Evolutionary conservation across 805 yeast genomes (phyloP), one percentile per base, ranked within the genome.

Genomic region (Nakazawaea ishiwadae): DNA sequence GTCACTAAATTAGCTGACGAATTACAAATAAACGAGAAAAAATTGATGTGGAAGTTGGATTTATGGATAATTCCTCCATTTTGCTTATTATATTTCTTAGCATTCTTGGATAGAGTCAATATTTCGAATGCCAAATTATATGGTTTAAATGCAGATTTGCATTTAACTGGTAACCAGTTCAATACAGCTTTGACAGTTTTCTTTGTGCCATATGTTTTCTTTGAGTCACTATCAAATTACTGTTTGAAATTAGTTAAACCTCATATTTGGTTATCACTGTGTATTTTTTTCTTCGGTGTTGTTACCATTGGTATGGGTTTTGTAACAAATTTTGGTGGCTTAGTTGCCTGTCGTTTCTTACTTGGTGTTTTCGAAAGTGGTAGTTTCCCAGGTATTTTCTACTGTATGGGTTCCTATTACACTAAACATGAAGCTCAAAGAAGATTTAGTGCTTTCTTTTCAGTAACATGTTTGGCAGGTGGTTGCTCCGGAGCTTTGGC

Each of bases 101-200:
- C 91, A 1, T 86, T 85, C 54, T 63, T 86, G 53, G 95, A 86
- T 58, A 70, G 95, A 58, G 90, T 85, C 44, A 86, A 86, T 58
- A 83, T 86, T 47, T 78, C 90, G 23, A 85, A 86, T 59, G 95
- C 95, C 6, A 78, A 78, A 45, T 73, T 81, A 42, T 84, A 84
- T 54, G 88, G 88, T 10, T 66, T 86, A 66, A 68, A 69, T 16
- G 59, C 52, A 1, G 84, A 79, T 44, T 59, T 86, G 27, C 52
- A 68, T 15, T 64, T 86, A 31, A 57, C 59, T 2, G 82, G 82
- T 7, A 68, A 70, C 49, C 81, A 83, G 52, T 83, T 70, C 64
- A 78, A 81, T 54, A 70, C 68, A 26, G 81, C 84, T 3, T 68
- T 84, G 48, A 79, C 86, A 5, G 73, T 83, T 8, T 83, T 84